These are phyloP conservation scores for Tilletia caries DNA, from an alignment of 1,284 basidiomycete species.

Conservation along the genomic window DNA sequence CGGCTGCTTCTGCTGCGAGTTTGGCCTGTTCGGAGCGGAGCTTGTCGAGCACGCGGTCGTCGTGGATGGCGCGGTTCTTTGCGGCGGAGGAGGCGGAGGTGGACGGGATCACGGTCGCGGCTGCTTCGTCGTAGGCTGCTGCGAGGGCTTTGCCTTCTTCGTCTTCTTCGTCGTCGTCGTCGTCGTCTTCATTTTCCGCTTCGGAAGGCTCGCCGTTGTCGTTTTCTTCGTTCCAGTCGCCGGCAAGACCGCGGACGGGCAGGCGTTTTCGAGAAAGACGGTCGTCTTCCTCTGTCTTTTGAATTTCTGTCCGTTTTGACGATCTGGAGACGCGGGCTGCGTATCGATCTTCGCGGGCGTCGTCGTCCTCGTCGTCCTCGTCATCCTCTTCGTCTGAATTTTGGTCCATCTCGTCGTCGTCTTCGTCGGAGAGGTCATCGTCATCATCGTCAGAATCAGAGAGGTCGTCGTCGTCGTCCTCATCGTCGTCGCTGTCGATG, in stretches of 20 bases:
- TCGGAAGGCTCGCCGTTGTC: constrained; percentile 17
- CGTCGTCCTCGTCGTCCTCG: not conserved
- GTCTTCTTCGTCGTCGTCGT: not conserved
- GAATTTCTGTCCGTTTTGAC: constrained; percentile 17
- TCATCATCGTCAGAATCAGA: constrained; percentile 26
- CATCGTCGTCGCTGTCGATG: constrained; percentile 57
- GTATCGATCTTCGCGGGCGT: constrained; percentile 16
- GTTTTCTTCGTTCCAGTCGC: constrained; percentile 22
- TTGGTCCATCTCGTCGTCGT: no score
- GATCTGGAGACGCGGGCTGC: not conserved
- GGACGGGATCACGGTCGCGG: not conserved
- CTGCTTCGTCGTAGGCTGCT: not conserved
- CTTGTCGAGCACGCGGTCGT: constrained; percentile 3
- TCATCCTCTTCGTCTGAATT: no score
- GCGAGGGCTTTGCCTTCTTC: not conserved
- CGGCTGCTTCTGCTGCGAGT: constrained; percentile 7
- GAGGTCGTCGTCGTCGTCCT: constrained; percentile 22
- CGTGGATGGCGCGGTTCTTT: constrained; percentile 33
- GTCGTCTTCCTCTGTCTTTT: constrained; percentile 18
- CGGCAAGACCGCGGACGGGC: constrained; percentile 15
- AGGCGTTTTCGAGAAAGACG: constrained; percentile 39
- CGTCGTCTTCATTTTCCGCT: constrained; percentile 19
- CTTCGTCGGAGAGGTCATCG: constrained; percentile 25
- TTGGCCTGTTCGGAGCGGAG: constrained; percentile 22
- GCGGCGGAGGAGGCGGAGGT: not conserved